phyloP scores from a whole-genome alignment of 352 stramenopile species.

The Phytophthora chlamydospora region DNA sequence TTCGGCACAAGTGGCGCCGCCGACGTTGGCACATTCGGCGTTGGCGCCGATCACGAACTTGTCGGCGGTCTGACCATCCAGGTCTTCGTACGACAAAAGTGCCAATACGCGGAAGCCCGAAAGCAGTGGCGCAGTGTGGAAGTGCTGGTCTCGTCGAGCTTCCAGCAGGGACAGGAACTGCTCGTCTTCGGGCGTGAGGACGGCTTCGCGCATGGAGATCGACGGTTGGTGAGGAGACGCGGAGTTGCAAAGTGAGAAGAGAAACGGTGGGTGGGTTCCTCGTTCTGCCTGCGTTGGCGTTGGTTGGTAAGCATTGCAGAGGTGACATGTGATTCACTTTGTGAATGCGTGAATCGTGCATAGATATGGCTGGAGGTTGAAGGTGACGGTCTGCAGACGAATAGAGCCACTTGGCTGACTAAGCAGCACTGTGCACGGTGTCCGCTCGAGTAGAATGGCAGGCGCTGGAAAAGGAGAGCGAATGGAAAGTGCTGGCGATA shows the following conservation, averaged over 20 bases:
- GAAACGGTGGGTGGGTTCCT: neutral
- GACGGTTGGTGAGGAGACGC: neutral
- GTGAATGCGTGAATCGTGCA: constrained; percentile 30
- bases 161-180: constrained; percentile 51
- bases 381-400: constrained; percentile 26
- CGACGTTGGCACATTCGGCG: constrained; percentile 87
- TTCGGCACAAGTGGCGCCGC: constrained; percentile 88
- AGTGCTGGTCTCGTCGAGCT: constrained; percentile 45
- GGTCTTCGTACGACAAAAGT: constrained; percentile 64
- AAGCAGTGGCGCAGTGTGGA: constrained; percentile 43
- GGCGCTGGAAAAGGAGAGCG: neutral
- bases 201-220: constrained; percentile 44
- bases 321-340: too few species aligned
- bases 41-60: constrained; percentile 81
- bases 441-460: constrained; percentile 7
- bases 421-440: neutral
- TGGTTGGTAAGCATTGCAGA: constrained; percentile 26
- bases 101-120: constrained; percentile 58
- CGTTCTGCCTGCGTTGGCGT: neutral
- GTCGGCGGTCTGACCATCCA: constrained; percentile 42
- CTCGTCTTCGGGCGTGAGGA: constrained; percentile 53
- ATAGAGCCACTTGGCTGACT: constrained; percentile 23
- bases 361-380: constrained; percentile 33
- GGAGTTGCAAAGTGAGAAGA: constrained; percentile 2
- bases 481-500: too few species aligned